A percentile compares a stretch with the other conserved stretches of the same genome.
phyloP scores from a whole-genome alignment of 306 rosid species.

The Dalbergia cultrata region DNA sequence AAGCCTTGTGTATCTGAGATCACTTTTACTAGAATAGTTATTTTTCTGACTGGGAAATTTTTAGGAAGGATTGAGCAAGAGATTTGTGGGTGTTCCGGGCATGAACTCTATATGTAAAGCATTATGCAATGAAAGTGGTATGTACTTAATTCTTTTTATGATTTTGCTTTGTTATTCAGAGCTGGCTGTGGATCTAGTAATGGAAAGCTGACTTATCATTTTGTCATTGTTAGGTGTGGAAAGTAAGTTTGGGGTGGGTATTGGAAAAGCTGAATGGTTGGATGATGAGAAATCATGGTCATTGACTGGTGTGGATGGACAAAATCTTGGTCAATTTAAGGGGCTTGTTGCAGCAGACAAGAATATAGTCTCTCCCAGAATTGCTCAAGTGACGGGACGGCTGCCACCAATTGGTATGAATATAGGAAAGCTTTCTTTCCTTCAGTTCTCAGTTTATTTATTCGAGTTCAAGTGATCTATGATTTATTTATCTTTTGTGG shows the following conservation, averaged over 20 bases:
- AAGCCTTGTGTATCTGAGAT: constrained; percentile 30
- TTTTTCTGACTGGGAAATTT: constrained; percentile 56
- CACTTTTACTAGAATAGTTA: constrained; percentile 19
- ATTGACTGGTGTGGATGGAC: constrained; percentile 71
- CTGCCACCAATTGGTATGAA: constrained; percentile 83
- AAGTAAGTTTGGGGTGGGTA: constrained; percentile 74
- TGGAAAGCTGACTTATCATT: constrained; percentile 23
- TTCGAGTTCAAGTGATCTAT: constrained; percentile 18
- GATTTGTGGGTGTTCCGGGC: constrained; percentile 94
- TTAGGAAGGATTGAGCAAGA: constrained; percentile 74
- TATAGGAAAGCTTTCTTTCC: constrained; percentile 44
- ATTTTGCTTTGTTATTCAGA: constrained; percentile 39
- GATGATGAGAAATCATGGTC: constrained; percentile 78
- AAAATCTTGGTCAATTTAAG: constrained; percentile 78
- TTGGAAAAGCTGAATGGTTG: constrained; percentile 82
- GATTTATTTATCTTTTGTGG: constrained; percentile 19
- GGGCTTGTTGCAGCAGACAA: constrained; percentile 91
- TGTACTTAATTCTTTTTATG: constrained; percentile 38
- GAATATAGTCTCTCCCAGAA: constrained; percentile 74
- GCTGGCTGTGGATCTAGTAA: constrained; percentile 35
- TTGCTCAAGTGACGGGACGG: constrained; percentile 68
- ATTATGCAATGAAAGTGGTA: constrained; percentile 79
- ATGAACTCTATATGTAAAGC: constrained; percentile 95
- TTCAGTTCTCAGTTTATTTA: constrained; percentile 15
- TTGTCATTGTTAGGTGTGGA: constrained; percentile 69